Conservation (phyloP, 108 stramenopile genomes). For the Cyclotella kingstonii region DNA sequence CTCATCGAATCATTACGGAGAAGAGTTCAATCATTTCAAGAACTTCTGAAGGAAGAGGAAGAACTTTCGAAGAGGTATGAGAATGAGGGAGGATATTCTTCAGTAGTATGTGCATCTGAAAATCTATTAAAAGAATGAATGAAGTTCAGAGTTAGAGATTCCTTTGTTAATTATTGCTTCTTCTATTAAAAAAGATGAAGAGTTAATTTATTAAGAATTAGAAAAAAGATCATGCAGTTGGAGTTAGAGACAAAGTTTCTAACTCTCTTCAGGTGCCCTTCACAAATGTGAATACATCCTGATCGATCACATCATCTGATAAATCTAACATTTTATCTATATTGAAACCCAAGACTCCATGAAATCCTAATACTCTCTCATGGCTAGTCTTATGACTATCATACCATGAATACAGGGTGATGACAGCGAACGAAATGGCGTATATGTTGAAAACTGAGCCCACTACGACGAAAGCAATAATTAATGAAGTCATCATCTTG, state of each 20-base stretch:
- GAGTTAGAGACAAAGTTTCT: too few relatives aligned
- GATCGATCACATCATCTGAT: slow-evolving; percentile 4
- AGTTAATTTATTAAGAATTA: too few relatives aligned
- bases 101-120: too few relatives aligned
- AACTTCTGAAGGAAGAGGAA: slow-evolving; percentile 25
- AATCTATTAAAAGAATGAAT: too few relatives aligned
- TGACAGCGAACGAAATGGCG: slow-evolving; percentile 16
- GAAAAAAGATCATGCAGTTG: too few relatives aligned
- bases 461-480: slow-evolving; percentile 18
- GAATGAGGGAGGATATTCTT: too few relatives aligned
- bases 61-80: too few relatives aligned
- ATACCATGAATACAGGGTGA: slow-evolving; percentile 5
- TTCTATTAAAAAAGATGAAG: too few relatives aligned
- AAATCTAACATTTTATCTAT: slow-evolving; percentile 24
- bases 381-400: neutral
- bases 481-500: slow-evolving; percentile 19
- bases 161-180: too few relatives aligned
- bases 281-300: too few relatives aligned
- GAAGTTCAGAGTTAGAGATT: too few relatives aligned
- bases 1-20: slow-evolving; percentile 62
- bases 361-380: slow-evolving; percentile 7
- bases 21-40: slow-evolving; percentile 60
- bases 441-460: slow-evolving; percentile 39
- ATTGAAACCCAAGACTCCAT: slow-evolving; percentile 31
- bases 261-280: too few relatives aligned